Conservation (phyloP, 2,329 filamentous ascomycete genomes). For the Hawksworthiomyces lignivorus region DNA sequence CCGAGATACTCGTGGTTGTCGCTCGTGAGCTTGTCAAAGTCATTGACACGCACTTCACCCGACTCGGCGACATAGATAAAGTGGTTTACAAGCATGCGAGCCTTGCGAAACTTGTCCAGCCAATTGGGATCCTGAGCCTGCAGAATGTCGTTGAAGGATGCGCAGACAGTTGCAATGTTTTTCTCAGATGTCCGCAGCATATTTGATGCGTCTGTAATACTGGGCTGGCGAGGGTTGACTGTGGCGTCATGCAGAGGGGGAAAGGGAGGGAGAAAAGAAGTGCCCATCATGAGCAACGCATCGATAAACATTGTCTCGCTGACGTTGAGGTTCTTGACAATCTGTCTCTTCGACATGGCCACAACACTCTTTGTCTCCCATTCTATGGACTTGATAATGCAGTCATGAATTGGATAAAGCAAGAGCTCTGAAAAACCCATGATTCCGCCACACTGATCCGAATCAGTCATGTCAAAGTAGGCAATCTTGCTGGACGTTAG, state of each 20-base stretch:
- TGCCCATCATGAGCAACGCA: constrained; percentile 74
- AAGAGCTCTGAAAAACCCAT: constrained; percentile 81
- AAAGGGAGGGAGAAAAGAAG: constrained; percentile 69
- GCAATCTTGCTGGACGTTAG: constrained; percentile 49
- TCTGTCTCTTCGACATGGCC: constrained; percentile 56
- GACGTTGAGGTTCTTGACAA: constrained; percentile 61
- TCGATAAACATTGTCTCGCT: constrained; percentile 72
- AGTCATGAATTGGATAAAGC: constrained; percentile 73
- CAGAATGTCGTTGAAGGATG: constrained; percentile 72
- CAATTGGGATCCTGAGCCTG: constrained; percentile 66
- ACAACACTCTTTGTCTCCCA: constrained; percentile 60
- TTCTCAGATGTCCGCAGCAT: constrained; percentile 65
- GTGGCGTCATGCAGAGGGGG: constrained; percentile 61
- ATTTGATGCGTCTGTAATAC: constrained; percentile 69
- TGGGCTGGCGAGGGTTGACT: constrained; percentile 48
- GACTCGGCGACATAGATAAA: constrained; percentile 71
- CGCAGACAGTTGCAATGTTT: constrained; percentile 64
- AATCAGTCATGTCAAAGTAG: constrained; percentile 63
- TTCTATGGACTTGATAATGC: constrained; percentile 60
- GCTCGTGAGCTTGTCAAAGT: constrained; percentile 64
- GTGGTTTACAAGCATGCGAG: constrained; percentile 77
- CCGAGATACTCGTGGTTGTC: constrained; percentile 88
- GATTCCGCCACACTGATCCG: constrained; percentile 64
- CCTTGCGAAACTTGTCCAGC: constrained; percentile 78
- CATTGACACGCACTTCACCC: constrained; percentile 70